Evolutionary conservation across 2,329 filamentous ascomycete genomes (phyloP).

Genomic region (Xylaria sp.): DNA sequence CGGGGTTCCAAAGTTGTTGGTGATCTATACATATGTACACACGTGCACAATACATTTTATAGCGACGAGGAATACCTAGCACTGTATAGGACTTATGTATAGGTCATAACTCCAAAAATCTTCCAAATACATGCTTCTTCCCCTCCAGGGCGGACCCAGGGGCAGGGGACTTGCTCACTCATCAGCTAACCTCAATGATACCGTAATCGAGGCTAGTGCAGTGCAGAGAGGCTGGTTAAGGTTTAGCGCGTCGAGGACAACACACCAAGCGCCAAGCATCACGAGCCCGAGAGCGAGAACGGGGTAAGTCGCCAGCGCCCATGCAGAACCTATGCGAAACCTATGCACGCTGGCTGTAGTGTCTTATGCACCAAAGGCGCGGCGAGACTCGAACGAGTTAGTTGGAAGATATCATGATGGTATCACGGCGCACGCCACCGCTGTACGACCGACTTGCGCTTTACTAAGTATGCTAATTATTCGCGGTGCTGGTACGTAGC

Average conservation of each 20-base stretch:
- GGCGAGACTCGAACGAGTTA: not conserved
- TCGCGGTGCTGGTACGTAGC: not conserved
- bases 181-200: too few relatives aligned
- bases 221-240: not conserved
- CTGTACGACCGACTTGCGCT: too few relatives aligned
- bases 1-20: too few relatives aligned
- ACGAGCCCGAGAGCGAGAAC: not conserved
- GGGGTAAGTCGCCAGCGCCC: not conserved
- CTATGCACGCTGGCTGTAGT: too few relatives aligned
- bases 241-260: not conserved
- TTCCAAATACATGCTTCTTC: not conserved
- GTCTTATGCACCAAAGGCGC: too few relatives aligned
- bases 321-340: not conserved
- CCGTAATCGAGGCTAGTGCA: too few relatives aligned
- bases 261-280: conserved; percentile 1
- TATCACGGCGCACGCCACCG: too few relatives aligned
- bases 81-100: too few relatives aligned
- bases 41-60: too few relatives aligned
- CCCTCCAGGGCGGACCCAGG: not conserved
- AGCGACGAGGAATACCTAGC: too few relatives aligned
- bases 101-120: not conserved
- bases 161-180: not conserved
- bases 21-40: too few relatives aligned
- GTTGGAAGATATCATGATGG: not conserved
- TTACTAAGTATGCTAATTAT: too few relatives aligned